These are phyloP conservation scores for Fraxinus angustifolia DNA, from an alignment of 305 asterid genomes.

Conservation along the genomic window DNA sequence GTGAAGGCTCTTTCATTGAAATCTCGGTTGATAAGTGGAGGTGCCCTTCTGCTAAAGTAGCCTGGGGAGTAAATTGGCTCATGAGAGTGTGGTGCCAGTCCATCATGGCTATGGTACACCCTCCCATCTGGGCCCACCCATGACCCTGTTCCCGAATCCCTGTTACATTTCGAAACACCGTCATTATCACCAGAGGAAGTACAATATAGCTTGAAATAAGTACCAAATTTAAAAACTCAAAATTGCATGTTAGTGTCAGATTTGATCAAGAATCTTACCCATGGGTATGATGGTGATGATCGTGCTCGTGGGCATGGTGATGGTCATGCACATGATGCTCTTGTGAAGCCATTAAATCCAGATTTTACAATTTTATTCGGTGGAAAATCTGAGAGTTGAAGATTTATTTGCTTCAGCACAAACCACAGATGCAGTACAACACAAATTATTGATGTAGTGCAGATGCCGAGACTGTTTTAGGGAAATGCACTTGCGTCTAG, in stretches of 20 bases:
- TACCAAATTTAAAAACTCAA: neutral
- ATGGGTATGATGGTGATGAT: conserved; percentile 25
- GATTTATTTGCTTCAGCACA: neutral
- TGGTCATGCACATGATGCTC: conserved; percentile 30
- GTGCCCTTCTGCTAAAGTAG: conserved; percentile 80
- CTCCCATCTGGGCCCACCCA: conserved; percentile 80
- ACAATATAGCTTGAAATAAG: neutral
- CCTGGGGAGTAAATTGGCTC: conserved; percentile 89
- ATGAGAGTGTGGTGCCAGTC: conserved; percentile 87
- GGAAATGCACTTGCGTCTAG: neutral
- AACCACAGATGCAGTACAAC: neutral
- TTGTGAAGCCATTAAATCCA: conserved; percentile 31
- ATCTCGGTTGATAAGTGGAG: conserved; percentile 59
- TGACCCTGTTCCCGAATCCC: conserved; percentile 43
- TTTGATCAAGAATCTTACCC: conserved; percentile 22
- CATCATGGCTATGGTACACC: conserved; percentile 93
- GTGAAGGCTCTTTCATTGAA: conserved; percentile 86
- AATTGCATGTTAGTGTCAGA: neutral
- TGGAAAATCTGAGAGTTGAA: neutral
- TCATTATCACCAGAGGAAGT: neutral
- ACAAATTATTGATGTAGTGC: neutral
- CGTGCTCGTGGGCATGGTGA: conserved; percentile 5
- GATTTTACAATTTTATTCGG: neutral
- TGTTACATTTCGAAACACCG: conserved; percentile 26
- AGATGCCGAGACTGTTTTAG: neutral